These are phyloP conservation scores for Magnusiomyces ingens DNA, from an alignment of 1,139 yeast genomes.

Conservation along the genomic window DNA sequence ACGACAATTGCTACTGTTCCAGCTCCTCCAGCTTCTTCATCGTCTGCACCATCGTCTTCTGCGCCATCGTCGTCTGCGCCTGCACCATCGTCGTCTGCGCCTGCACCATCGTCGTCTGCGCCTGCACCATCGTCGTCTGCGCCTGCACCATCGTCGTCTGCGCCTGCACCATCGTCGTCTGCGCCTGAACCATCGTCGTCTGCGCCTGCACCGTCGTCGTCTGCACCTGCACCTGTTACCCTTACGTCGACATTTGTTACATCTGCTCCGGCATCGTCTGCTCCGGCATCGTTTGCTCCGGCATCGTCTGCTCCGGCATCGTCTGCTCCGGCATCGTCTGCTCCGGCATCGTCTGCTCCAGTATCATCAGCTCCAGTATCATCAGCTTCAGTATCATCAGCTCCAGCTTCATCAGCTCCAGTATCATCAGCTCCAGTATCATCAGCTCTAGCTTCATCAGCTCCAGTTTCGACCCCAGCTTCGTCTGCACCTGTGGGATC, in stretches of 20 bases:
- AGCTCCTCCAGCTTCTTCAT: neutral
- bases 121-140: neutral
- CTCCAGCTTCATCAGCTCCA: neutral
- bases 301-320: neutral
- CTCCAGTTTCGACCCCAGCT: conserved; percentile 1
- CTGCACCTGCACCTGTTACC: neutral
- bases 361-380: neutral
- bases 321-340: neutral
- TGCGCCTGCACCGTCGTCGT: neutral
- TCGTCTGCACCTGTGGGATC: neutral
- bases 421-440: neutral
- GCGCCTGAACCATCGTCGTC: neutral
- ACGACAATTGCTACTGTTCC: neutral
- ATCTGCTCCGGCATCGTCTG: neutral
- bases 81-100: neutral
- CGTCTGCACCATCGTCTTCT: neutral
- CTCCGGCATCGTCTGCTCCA: neutral
- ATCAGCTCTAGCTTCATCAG: neutral
- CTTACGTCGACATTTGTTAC: no score
- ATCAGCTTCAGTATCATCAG: neutral
- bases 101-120: neutral
- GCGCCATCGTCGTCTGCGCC: neutral
- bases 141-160: neutral
- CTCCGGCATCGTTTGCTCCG: neutral
- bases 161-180: neutral